Base-by-base conservation (phyloP, 192 early-diverging fungal species). In the Entrophospora sp. region DNA sequence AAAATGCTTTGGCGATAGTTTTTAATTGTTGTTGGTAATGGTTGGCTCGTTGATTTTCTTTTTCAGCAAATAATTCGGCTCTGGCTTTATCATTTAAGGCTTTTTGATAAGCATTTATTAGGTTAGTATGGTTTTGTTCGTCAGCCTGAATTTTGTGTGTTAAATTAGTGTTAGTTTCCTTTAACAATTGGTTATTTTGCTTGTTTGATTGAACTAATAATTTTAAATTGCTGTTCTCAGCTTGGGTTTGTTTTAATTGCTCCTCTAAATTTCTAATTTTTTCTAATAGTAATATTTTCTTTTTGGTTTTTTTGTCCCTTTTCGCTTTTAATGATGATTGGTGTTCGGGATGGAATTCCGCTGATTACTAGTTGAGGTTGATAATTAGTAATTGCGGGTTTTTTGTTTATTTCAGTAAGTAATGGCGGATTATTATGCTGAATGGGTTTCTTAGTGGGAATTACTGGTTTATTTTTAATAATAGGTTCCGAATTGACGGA, bases 261-360 rank as follows among this genome's bases (percentile, higher is more conserved):
- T n/a, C n/a, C n/a, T 51, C 48, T 51, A 51, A 51, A n/a, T 20
- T n/a, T 25, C 22, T 52, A 12, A 52, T 52, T 52, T 52, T 52
- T 16, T 16, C 20, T n/a, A 52, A 20, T 52, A 52, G 25, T n/a
- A 52, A 52, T 52, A 24, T 2, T 1, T 52, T 52, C 49, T 52
- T 5, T 52, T 52, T 52, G 49, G 49, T 5, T 52, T 52, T n/a
- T n/a, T n/a, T n/a, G n/a, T n/a, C n/a, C n/a, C n/a, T n/a, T n/a
- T n/a, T n/a, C n/a, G n/a, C n/a, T n/a, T n/a, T 52, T 52, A 52
- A 52, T 52, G 20, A 24, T 52, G 2, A 1, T 5, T 52, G 49
- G 49, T n/a, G 49, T 24, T 2, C 22, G n/a, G 24, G 49, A 20
- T 3, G 6, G 25, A 52, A 52, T 16, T 22, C 3, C 24, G 24